phyloP scores from a whole-genome alignment of 148 eudicot species.

The Nyssa sinensis region DNA sequence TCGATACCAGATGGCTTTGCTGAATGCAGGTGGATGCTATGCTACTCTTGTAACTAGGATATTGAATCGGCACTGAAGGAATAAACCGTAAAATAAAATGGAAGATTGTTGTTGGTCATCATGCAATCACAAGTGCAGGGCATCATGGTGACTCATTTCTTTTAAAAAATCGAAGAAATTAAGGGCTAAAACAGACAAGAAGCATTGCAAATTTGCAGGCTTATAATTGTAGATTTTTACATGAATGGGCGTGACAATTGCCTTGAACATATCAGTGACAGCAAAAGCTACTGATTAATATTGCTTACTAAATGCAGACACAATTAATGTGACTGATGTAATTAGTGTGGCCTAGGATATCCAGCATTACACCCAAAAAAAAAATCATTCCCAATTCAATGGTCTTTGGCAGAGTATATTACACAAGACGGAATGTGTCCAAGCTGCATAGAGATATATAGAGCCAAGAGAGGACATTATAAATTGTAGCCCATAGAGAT shows the following conservation, averaged over 20 bases:
- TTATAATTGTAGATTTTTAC: conserved; percentile 4
- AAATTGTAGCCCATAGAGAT: too few relatives aligned
- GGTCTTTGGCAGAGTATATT: too few relatives aligned
- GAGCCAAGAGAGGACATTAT: too few relatives aligned
- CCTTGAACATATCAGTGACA: neutral
- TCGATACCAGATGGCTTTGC: conserved; percentile 22
- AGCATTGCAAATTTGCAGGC: conserved; percentile 4
- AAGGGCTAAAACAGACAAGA: too few relatives aligned
- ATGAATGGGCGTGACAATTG: conserved; percentile 11
- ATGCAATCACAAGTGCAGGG: conserved; percentile 14
- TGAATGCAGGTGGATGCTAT: conserved; percentile 9
- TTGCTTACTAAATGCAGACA: too few relatives aligned
- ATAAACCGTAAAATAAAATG: conserved; percentile 14
- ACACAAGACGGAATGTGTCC: too few relatives aligned
- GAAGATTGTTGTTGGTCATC: conserved; percentile 24
- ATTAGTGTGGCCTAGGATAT: too few relatives aligned
- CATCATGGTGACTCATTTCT: conserved; percentile 24
- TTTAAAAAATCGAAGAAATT: too few relatives aligned
- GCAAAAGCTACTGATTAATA: neutral
- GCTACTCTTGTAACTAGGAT: conserved; percentile 1
- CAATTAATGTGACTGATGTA: neutral
- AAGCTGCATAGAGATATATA: too few relatives aligned
- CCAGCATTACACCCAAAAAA: too few relatives aligned
- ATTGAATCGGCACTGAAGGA: neutral
- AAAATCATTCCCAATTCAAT: too few relatives aligned